These are phyloP conservation scores for Periconia sp. DNA, from an alignment of 2,329 filamentous ascomycete species.

Conservation along the genomic window DNA sequence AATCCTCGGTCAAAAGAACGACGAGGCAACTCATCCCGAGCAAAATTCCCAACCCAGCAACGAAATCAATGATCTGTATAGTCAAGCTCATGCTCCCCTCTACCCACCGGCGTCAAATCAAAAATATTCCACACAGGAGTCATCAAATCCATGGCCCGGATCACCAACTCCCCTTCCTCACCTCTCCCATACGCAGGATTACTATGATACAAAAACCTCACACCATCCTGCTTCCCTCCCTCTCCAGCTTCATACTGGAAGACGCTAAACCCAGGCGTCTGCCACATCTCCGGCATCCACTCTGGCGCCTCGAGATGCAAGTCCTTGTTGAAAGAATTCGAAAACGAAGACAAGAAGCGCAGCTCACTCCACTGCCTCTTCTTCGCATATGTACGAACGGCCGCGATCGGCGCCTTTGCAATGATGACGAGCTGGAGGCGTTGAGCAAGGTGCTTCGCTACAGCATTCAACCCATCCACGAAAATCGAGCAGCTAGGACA, in stretches of 20 bases:
- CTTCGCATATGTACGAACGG: constrained; percentile 12
- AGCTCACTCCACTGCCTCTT: constrained; percentile 16
- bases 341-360: constrained; percentile 16
- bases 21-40: no score
- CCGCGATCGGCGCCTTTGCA: constrained; percentile 11
- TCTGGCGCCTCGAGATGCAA: constrained; percentile 15
- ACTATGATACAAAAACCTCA: constrained; percentile 16
- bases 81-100: no score
- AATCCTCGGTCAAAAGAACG: no score
- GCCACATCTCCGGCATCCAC: constrained; percentile 8
- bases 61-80: no score
- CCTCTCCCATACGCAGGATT: constrained; percentile 12
- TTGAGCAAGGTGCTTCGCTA: constrained; percentile 18
- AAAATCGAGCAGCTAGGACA: constrained; percentile 17
- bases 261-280: constrained; percentile 17
- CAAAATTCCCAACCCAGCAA: no score
- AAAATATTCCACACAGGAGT: no score
- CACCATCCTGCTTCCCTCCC: constrained; percentile 1
- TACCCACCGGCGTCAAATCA: no score
- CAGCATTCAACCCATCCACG: constrained; percentile 17
- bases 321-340: constrained; percentile 18
- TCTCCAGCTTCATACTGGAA: constrained; percentile 16
- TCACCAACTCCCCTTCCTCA: no score
- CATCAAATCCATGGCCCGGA: no score
- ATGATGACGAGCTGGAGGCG: constrained; percentile 14